A percentile compares a stretch with the other conserved stretches of the same genome.
Conservation (phyloP, 2,329 filamentous ascomycete species). For the Xylaria polymorpha region DNA sequence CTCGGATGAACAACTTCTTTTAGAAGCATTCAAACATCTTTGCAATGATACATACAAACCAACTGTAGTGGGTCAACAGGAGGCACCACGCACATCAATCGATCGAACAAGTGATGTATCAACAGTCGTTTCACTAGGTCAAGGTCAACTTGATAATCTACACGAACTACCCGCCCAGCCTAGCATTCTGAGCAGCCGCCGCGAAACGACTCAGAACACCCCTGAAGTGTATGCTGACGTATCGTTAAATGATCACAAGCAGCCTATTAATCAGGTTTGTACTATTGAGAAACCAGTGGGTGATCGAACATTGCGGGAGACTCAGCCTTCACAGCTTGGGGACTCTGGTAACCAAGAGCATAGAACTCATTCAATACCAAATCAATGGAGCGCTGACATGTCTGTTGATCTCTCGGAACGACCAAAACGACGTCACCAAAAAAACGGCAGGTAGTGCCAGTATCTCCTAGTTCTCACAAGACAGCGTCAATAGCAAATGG, state of each 20-base stretch:
- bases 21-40: conserved; percentile 60
- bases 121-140: background rate
- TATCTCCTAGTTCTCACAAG: background rate
- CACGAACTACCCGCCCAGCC: background rate
- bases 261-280: background rate
- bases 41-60: conserved; percentile 56
- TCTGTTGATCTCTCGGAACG: conserved; percentile 41
- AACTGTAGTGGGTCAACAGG: background rate
- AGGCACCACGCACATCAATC: background rate
- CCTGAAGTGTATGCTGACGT: background rate
- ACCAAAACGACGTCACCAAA: background rate
- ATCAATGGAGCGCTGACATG: conserved; percentile 40
- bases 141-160: background rate
- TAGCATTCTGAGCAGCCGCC: background rate
- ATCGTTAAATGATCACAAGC: background rate
- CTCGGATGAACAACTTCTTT: conserved; percentile 60
- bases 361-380: background rate
- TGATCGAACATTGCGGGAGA: background rate
- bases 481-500: background rate
- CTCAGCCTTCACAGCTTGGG: background rate
- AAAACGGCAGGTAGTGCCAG: conserved; percentile 19
- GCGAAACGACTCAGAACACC: background rate
- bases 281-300: background rate
- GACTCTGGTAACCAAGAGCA: background rate
- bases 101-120: background rate